Evolutionary conservation across 148 eudicot genomes (phyloP), one percentile per base, ranked within the genome.

Genomic region (Vaccinium corymbosum): DNA sequence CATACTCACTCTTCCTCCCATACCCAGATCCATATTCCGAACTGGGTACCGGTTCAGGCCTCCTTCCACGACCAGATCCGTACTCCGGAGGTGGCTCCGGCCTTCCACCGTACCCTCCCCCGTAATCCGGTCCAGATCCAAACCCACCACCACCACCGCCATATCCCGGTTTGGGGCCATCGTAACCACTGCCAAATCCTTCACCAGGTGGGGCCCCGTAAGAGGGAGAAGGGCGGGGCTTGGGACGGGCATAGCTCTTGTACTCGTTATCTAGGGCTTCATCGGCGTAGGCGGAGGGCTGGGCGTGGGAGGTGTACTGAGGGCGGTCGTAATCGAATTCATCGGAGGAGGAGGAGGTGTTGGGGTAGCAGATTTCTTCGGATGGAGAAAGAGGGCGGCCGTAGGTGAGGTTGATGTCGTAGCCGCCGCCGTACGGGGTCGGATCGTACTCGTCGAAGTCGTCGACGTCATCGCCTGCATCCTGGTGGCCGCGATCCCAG

Each of bases 391-490:
- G 89, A 17, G 98, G 90, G 50, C 95, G 98, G 86, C 98, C 98
- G 89, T 91, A 96, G 76, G 93, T 90, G 55, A 92, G 81, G 16
- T 81, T 3, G 16, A 93, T 93, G 88, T 94, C 97, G 93, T 96
- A 94, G 0, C 98, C 98, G 22, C 98, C 98, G 71, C 89, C 91
- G 88, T 96, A 94, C 0, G 98, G 98, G 83, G 98, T 93, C 4
- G 97, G 78, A 48, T 96, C 97, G 89, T 81, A 93, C 88, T 96
- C 98, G 78, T 92, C 93, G 88, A 94, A 95, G 83, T 94, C 98
- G 85, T 92, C 91, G 50, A 62, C 93, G 10, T 88, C 93, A 81
- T 91, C 94, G 80, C 57, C 93, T 16, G 17, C 19, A 77, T 76
- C 75, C 49, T 79, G 86, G 85, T 89, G 92, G 84, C 94, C 97